Base-by-base conservation (phyloP, 2,329 filamentous ascomycete genomes). In the Neopestalotiopsis clavispora region DNA sequence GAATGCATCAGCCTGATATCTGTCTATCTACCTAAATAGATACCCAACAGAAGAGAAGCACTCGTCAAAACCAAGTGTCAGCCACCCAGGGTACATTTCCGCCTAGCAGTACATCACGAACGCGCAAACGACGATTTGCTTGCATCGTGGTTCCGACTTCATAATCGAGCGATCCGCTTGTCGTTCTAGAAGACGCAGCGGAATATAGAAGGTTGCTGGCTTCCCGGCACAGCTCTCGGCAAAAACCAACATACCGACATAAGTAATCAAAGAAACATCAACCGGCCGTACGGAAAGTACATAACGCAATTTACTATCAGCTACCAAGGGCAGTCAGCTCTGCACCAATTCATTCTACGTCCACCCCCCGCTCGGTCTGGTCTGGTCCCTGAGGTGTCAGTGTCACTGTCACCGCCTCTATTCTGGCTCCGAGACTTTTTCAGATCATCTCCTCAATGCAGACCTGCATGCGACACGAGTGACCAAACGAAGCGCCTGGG, bases 271-370 rank as follows among this genome's bases (percentile, higher is more conserved):
- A 64, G 14, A 62, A 23, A 34, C 10, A 49, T 49, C 61, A 38
- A 38, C 61, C 40, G 61, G 61, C 61, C 40, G 61, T 64, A 64
- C 61, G 61, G 61, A 64, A 45, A 49, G 20, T 20, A 52, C 45
- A 20, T 17, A n/a, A n/a, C 17, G 45, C 45, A 23, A 6, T 32
- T 12, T 40, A 6, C 61, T 38, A 17, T 38, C 30, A 42, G 10
- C 23, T 61, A 30, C 13, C 34, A 20, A 30, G 30, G 14, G 23
- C 23, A 28, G 23, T 28, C 28, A 40, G 34, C 59, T 62, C 40
- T 17, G 45, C 20, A 52, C n/a, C 42, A n/a, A 49, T 52, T 17
- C 20, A 49, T 64, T 20, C 61, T 64, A 64, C 34, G 13, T 64
- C 30, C 61, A 49, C 61, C 61, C 61, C 61, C 23, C 17, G n/a